phyloP scores from a whole-genome alignment of 306 rosid genomes.

The Albizia julibrissin region DNA sequence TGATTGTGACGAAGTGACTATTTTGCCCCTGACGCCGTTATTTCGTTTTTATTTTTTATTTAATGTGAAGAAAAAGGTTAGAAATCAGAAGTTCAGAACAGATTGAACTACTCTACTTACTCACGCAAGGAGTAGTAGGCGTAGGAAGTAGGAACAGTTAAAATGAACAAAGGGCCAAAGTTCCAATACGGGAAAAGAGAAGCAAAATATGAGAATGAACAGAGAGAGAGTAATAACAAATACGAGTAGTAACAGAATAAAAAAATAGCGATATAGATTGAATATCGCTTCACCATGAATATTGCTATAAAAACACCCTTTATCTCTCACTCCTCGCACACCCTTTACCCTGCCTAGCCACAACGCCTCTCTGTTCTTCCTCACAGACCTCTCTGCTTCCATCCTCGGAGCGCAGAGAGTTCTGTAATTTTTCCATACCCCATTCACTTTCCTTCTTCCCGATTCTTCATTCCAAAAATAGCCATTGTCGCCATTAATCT shows the following conservation, averaged over 20 bases:
- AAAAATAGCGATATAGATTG: constrained; percentile 8
- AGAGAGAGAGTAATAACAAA: neutral
- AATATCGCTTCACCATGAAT: constrained; percentile 34
- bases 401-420: constrained; percentile 34
- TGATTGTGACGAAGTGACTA: neutral
- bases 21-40: neutral
- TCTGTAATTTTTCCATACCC: neutral
- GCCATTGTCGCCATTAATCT: neutral
- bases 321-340: constrained; percentile 22
- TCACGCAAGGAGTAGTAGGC: neutral
- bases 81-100: constrained; percentile 10
- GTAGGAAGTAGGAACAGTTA: neutral
- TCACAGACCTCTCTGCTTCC: constrained; percentile 33
- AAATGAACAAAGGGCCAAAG: neutral
- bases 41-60: neutral
- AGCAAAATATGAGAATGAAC: constrained; percentile 13
- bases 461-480: constrained; percentile 13
- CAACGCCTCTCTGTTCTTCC: constrained; percentile 40
- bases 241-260: neutral
- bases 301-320: constrained; percentile 57
- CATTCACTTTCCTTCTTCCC: neutral
- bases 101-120: neutral
- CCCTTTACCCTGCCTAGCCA: constrained; percentile 20
- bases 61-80: neutral
- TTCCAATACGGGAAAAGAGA: no score